phyloP scores from a whole-genome alignment of 352 stramenopile genomes.

The Phytophthora chlamydospora region DNA sequence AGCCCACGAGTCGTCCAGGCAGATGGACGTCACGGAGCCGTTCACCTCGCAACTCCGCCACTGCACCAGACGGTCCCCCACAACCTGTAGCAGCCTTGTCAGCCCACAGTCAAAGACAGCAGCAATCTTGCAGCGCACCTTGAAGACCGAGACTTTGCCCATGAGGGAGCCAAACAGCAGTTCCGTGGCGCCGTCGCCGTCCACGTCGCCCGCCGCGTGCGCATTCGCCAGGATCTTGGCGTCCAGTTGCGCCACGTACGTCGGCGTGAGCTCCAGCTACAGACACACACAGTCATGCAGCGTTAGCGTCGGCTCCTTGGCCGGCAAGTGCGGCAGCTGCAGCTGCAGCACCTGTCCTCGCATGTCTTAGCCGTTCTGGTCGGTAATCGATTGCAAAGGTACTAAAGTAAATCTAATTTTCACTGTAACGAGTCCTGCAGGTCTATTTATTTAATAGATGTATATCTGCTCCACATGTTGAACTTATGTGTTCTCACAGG shows the following conservation, averaged over 20 bases:
- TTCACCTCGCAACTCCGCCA: constrained; percentile 68
- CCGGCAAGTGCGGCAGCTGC: not conserved
- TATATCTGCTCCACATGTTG: not conserved
- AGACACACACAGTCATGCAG: constrained; percentile 4
- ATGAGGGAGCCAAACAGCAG: constrained; percentile 71
- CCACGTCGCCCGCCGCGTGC: constrained; percentile 64
- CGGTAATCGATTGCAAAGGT: too few species aligned
- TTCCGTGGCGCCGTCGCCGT: constrained; percentile 67
- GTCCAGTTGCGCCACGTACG: constrained; percentile 62
- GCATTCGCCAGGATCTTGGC: constrained; percentile 78
- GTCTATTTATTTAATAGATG: not conserved
- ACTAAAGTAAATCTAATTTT: too few species aligned
- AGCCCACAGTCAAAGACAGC: not conserved
- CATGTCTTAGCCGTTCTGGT: constrained; percentile 13
- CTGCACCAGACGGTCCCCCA: constrained; percentile 52
- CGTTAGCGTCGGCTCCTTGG: constrained; percentile 4
- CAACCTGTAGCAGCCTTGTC: constrained; percentile 35
- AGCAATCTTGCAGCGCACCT: constrained; percentile 37
- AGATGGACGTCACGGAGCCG: constrained; percentile 77
- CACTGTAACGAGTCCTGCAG: not conserved
- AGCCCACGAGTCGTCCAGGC: constrained; percentile 44
- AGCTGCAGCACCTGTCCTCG: constrained; percentile 38
- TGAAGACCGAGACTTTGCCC: constrained; percentile 73
- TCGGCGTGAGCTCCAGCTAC: constrained; percentile 74
- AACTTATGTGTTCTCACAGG: constrained; percentile 10